phyloP scores from a whole-genome alignment of 257 asterid species.

The Solanum okadae region DNA sequence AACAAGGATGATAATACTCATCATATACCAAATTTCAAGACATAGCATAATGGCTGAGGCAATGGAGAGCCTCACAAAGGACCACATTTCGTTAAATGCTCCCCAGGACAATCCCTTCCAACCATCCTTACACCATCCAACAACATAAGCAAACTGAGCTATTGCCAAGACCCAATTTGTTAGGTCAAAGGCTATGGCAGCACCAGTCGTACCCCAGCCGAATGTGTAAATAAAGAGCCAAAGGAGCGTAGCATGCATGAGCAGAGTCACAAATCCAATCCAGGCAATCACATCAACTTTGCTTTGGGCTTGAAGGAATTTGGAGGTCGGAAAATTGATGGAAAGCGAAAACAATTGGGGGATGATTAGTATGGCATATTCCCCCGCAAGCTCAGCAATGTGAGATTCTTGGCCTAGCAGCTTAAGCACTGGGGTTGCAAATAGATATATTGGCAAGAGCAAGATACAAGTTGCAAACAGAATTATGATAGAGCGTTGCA shows the following conservation, averaged over 20 bases:
- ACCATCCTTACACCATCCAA: conserved; percentile 81
- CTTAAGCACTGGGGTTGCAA: conserved; percentile 61
- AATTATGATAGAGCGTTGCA: conserved; percentile 78
- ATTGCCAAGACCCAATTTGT: conserved; percentile 43
- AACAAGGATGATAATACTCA: conserved; percentile 62
- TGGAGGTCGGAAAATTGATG: conserved; percentile 53
- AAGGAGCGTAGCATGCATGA: conserved; percentile 32
- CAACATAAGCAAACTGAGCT: conserved; percentile 51
- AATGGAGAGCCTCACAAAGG: conserved; percentile 68
- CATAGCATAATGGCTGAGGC: conserved; percentile 90
- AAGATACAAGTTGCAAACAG: conserved; percentile 34
- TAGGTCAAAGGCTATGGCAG: conserved; percentile 52
- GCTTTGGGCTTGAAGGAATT: conserved; percentile 86
- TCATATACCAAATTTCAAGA: conserved; percentile 82
- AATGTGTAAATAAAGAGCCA: conserved; percentile 53
- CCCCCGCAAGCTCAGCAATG: conserved; percentile 61
- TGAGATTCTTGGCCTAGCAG: conserved; percentile 53
- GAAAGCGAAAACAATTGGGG: conserved; percentile 67
- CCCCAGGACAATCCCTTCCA: conserved; percentile 70
- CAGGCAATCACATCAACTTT: conserved; percentile 56
- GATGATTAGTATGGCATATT: conserved; percentile 36
- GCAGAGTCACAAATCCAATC: conserved; percentile 33
- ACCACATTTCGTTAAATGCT: conserved; percentile 65
- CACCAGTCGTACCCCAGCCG: conserved; percentile 55
- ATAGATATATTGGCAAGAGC: conserved; percentile 60